Evolutionary conservation across 257 asterid species (phyloP).

Genomic region (Solanum bulbocastanum): DNA sequence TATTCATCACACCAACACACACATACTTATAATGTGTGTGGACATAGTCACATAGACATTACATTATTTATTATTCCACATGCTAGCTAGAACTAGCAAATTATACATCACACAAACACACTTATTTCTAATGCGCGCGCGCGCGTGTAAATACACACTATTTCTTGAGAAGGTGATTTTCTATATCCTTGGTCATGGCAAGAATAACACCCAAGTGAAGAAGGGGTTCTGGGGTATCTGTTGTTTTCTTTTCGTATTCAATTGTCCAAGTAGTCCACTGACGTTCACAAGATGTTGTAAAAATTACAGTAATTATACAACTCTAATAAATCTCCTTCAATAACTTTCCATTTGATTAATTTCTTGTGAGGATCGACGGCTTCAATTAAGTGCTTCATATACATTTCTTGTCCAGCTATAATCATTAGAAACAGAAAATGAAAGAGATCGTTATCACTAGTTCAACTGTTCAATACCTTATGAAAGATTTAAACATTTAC

Average conservation of each 20-base stretch:
- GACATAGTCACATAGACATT: neutral
- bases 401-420: neutral
- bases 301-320: too few species aligned
- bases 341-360: too few species aligned
- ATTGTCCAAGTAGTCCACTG: neutral
- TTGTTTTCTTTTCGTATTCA: neutral
- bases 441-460: neutral
- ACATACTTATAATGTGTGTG: neutral
- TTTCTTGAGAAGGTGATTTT: too few species aligned
- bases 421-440: neutral
- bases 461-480: neutral
- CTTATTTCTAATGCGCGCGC: too few species aligned
- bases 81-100: neutral
- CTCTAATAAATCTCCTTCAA: neutral
- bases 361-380: neutral
- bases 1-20: neutral
- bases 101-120: neutral
- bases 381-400: neutral
- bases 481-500: neutral
- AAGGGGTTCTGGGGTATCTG: neutral
- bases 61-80: neutral
- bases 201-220: rapidly evolving
- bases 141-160: rapidly evolving
- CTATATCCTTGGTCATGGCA: neutral
- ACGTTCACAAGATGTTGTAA: neutral